These are phyloP conservation scores for Castanopsis chinensis DNA, from an alignment of 306 rosid species.

Conservation along the genomic window DNA sequence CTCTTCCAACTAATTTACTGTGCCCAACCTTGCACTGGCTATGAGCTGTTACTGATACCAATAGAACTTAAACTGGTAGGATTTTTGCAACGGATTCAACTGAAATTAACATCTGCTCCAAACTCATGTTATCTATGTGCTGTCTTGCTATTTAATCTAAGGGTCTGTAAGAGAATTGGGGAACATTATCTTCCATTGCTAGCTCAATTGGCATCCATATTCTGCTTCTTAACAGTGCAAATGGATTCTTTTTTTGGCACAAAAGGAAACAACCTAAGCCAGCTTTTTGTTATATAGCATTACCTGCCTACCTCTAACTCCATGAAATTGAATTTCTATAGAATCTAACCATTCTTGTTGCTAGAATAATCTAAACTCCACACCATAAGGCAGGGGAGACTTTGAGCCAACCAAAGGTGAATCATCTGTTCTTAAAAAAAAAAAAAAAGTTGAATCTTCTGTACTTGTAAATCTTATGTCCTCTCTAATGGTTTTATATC, in stretches of 20 bases:
- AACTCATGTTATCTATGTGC: not conserved
- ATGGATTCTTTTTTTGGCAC: not conserved
- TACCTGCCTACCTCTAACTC: not conserved
- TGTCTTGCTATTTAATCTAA: not conserved
- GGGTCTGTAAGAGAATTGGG: not conserved
- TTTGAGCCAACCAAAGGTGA: not conserved
- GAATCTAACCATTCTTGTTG: not conserved
- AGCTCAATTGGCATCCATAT: not conserved
- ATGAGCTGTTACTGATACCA: not conserved
- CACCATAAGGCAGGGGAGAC: not conserved
- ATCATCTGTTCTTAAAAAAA: not conserved
- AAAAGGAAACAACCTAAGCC: not conserved
- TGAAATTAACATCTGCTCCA: not conserved
- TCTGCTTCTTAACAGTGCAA: not conserved
- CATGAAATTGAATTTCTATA: not conserved
- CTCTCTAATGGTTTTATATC: not conserved
- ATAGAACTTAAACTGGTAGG: not conserved
- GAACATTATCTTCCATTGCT: not conserved
- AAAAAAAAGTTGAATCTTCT: not conserved
- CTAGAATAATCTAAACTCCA: not conserved
- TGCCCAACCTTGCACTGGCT: not conserved
- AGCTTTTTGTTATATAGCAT: not conserved
- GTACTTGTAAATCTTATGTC: not conserved
- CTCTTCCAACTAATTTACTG: not conserved
- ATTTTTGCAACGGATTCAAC: not conserved